These are phyloP conservation scores for Globisporangium camurandrum DNA, from an alignment of 352 stramenopile genomes.

Conservation along the genomic window DNA sequence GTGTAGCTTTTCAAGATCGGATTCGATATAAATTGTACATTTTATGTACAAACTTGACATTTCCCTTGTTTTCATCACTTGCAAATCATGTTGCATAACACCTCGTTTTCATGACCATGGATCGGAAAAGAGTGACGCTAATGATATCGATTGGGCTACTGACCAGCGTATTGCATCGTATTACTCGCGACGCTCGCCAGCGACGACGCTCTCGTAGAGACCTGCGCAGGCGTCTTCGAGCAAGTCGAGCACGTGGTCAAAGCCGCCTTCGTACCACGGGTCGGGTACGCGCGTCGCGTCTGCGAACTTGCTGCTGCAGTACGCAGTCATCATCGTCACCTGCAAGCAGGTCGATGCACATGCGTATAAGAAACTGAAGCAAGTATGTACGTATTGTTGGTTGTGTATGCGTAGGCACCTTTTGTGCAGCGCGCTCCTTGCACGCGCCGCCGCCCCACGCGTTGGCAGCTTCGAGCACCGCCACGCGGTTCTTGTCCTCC, in stretches of 20 bases:
- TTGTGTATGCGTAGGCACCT: conserved; percentile 27
- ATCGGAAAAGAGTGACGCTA: too few relatives aligned
- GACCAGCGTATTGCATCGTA: neutral
- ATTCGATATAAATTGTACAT: too few relatives aligned
- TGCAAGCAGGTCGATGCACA: conserved; percentile 14
- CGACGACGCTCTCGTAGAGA: conserved; percentile 52
- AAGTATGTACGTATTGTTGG: too few relatives aligned
- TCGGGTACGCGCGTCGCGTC: conserved; percentile 57
- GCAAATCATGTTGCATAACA: too few relatives aligned
- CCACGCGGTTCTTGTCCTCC: conserved; percentile 79
- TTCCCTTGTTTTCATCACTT: too few relatives aligned
- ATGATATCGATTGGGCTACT: too few relatives aligned
- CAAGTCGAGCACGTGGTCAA: conserved; percentile 85
- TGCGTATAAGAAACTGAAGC: too few relatives aligned
- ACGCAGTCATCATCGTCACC: conserved; percentile 79
- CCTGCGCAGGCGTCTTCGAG: conserved; percentile 82
- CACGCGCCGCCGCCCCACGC: conserved; percentile 68
- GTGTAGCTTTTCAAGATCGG: too few relatives aligned
- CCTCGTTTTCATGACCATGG: too few relatives aligned
- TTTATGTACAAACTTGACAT: too few relatives aligned
- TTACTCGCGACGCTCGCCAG: neutral
- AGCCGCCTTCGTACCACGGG: conserved; percentile 86
- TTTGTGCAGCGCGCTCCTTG: conserved; percentile 37
- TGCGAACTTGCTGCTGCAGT: conserved; percentile 63
- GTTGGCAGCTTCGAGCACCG: conserved; percentile 73